phyloP scores from a whole-genome alignment of 805 yeast genomes.

The Suhomyces prunicola region DNA sequence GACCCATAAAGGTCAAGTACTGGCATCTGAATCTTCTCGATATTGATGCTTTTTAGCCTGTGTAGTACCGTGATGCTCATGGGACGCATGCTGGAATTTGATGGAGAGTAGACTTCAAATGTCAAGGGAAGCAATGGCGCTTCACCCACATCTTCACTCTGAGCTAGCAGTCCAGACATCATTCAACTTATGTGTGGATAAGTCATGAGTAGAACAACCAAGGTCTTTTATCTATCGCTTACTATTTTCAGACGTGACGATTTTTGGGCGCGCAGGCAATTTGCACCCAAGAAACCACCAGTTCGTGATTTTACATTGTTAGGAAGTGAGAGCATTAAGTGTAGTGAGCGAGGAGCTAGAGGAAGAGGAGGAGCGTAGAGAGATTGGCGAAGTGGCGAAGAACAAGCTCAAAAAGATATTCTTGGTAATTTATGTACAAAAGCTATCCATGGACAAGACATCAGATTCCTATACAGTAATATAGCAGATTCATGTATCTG shows the following conservation, averaged over 20 bases:
- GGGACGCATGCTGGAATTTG: slow-evolving; percentile 5
- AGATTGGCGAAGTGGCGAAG: no score
- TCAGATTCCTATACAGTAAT: no score
- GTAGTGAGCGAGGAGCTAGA: no score
- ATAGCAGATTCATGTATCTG: no score
- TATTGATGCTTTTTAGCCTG: slow-evolving; percentile 3
- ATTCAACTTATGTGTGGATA: neutral
- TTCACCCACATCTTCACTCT: neutral
- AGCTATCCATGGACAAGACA: no score
- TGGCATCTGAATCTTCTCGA: slow-evolving; percentile 2
- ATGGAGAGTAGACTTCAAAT: slow-evolving; percentile 12
- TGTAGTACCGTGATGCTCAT: slow-evolving; percentile 13
- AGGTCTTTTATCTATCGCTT: neutral
- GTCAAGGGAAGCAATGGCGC: slow-evolving; percentile 10
- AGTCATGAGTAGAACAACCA: neutral
- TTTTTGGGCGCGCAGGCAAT: neutral
- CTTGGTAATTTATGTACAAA: no score
- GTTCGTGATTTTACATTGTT: neutral
- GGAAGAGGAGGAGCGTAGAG: no score
- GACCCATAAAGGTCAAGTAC: neutral
- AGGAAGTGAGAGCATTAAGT: no score
- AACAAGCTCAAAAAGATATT: no score
- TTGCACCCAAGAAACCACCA: neutral
- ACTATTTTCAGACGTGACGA: neutral
- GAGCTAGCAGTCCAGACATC: neutral